These are phyloP conservation scores for Coleophoma eucalyptorum DNA, from an alignment of 2,329 filamentous ascomycete genomes.

Conservation along the genomic window DNA sequence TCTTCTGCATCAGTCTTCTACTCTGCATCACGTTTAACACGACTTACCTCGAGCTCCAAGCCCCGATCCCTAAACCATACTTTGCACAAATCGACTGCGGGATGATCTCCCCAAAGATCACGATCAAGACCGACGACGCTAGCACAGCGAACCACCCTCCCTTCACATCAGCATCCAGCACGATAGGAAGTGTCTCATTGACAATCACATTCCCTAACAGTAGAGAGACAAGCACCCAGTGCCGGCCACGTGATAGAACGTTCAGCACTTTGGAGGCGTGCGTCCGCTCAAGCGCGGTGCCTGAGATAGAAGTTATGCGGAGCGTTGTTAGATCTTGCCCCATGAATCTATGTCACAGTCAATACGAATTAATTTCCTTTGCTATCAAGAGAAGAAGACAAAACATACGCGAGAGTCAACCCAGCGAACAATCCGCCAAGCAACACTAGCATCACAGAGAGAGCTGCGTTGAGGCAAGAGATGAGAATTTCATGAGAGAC, in stretches of 20 bases:
- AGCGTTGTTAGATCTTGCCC: slow-evolving; percentile 87
- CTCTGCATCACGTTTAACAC: slow-evolving; percentile 44
- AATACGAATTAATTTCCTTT: not conserved
- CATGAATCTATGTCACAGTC: slow-evolving; percentile 22
- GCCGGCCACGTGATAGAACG: slow-evolving; percentile 80
- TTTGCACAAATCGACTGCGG: slow-evolving; percentile 94
- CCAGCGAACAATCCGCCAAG: slow-evolving; percentile 89
- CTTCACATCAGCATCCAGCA: slow-evolving; percentile 85
- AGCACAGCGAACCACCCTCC: slow-evolving; percentile 90
- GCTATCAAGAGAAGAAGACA: not conserved
- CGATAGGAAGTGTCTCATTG: slow-evolving; percentile 91
- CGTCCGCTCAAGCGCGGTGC: slow-evolving; percentile 73
- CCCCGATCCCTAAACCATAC: slow-evolving; percentile 88
- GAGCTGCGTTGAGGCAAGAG: not conserved
- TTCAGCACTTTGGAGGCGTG: slow-evolving; percentile 78
- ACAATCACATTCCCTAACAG: slow-evolving; percentile 94
- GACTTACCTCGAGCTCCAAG: slow-evolving; percentile 41
- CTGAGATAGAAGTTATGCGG: slow-evolving; percentile 82
- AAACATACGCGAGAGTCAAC: slow-evolving; percentile 73
- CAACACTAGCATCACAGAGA: slow-evolving; percentile 32
- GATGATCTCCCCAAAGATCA: slow-evolving; percentile 94
- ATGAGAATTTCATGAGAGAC: not conserved
- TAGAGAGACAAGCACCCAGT: slow-evolving; percentile 94
- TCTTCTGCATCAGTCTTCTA: slow-evolving; percentile 28
- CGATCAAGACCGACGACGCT: slow-evolving; percentile 86